Conservation (phyloP, 441 rosid genomes). For the Breynia disticha region DNA sequence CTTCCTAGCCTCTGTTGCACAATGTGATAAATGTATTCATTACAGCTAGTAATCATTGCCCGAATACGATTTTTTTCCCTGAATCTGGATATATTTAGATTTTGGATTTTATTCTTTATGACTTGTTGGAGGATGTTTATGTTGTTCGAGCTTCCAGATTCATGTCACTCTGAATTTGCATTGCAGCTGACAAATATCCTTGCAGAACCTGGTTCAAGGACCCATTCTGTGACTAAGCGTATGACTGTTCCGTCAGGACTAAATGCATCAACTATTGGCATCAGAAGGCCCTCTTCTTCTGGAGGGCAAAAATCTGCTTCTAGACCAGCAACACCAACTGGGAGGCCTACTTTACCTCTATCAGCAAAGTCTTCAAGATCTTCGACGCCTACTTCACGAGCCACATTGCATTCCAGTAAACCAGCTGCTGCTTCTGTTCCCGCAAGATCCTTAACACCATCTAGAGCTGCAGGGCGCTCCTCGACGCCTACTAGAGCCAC, state of each 20-base stretch:
- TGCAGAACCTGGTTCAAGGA: constrained; percentile 42
- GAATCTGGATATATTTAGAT: not conserved
- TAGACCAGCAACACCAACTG: constrained; percentile 53
- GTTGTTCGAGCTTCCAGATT: constrained; percentile 19
- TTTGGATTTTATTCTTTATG: not conserved
- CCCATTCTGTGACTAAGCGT: constrained; percentile 21
- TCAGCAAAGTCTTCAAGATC: constrained; percentile 42
- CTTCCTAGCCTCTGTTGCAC: constrained; percentile 7
- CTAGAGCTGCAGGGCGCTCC: constrained; percentile 22
- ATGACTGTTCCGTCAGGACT: constrained; percentile 15
- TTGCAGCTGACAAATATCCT: constrained; percentile 57
- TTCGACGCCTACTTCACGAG: constrained; percentile 49
- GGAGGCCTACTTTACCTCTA: constrained; percentile 28
- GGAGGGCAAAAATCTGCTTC: constrained; percentile 24
- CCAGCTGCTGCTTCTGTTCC: constrained; percentile 10
- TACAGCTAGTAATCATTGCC: not conserved
- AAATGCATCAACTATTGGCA: constrained; percentile 23
- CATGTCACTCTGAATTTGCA: constrained; percentile 26
- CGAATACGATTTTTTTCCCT: not conserved
- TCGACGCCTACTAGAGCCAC: constrained; percentile 42
- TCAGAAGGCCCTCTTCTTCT: constrained; percentile 52
- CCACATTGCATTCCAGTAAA: constrained; percentile 28
- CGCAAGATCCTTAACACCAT: constrained; percentile 42
- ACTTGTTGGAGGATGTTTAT: not conserved
- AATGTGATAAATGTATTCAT: constrained; percentile 1